Conservation (phyloP, 306 rosid species). For the Citrullus mucosospermus region DNA sequence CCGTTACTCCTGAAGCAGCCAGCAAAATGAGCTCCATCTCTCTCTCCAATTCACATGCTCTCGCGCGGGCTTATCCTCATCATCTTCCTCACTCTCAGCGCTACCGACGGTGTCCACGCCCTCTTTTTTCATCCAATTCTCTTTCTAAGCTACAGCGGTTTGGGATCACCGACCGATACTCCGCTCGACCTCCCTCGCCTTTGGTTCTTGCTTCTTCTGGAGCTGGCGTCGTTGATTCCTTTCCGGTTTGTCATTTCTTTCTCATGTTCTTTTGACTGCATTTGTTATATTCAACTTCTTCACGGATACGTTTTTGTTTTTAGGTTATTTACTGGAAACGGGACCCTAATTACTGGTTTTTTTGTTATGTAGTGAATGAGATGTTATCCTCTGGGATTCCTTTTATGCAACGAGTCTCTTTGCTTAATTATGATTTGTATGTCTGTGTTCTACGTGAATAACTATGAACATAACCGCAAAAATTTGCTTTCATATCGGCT, state of each 20-base stretch:
- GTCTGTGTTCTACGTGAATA: background rate
- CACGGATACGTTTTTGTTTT: background rate
- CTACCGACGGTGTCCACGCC: background rate
- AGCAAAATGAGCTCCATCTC: constrained; percentile 31
- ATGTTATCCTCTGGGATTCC: background rate
- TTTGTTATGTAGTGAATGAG: background rate
- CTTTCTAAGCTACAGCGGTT: constrained; percentile 16
- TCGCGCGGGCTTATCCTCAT: constrained; percentile 3
- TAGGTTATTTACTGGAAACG: background rate
- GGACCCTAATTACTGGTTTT: background rate
- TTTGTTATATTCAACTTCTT: background rate
- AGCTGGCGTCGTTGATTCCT: constrained; percentile 23
- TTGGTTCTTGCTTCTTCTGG: constrained; percentile 18
- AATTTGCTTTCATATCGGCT: background rate
- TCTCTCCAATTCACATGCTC: constrained; percentile 16
- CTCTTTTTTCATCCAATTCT: constrained; percentile 1
- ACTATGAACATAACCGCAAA: background rate
- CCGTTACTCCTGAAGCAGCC: background rate
- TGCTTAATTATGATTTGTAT: background rate
- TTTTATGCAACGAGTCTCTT: background rate
- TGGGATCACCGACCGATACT: constrained; percentile 3
- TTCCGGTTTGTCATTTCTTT: constrained; percentile 25
- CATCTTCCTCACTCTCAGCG: constrained; percentile 8
- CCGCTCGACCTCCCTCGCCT: background rate
- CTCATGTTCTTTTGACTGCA: background rate